Conservation (phyloP, 768 basidiomycete species). For the Lentinula lateritia region DNA sequence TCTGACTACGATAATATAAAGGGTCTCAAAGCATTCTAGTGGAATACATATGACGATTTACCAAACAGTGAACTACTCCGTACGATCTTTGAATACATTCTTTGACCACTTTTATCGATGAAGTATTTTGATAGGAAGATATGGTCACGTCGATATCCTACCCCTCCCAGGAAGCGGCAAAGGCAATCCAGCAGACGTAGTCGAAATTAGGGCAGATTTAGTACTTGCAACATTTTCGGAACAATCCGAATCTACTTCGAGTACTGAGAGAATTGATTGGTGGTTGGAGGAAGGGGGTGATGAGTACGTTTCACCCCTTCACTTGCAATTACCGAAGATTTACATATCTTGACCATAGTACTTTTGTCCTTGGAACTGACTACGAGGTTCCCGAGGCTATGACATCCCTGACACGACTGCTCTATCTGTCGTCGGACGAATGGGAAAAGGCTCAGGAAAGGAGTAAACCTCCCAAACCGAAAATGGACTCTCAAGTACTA, state of each 20-base stretch:
- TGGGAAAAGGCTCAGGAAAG: slow-evolving; percentile 58
- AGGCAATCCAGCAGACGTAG: slow-evolving; percentile 79
- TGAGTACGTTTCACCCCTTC: slow-evolving; percentile 46
- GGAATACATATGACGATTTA: slow-evolving; percentile 93
- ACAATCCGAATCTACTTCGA: slow-evolving; percentile 8
- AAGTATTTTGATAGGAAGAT: slow-evolving; percentile 30
- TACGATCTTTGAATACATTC: slow-evolving; percentile 12
- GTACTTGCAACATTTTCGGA: slow-evolving; percentile 38
- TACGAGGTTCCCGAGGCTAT: slow-evolving; percentile 49
- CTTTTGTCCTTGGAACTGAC: slow-evolving; percentile 50
- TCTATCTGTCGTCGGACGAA: slow-evolving; percentile 49
- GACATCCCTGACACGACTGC: slow-evolving; percentile 59
- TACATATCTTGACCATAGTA: slow-evolving; percentile 25
- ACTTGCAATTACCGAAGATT: neutral
- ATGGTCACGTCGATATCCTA: slow-evolving; percentile 86
- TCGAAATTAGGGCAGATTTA: slow-evolving; percentile 71
- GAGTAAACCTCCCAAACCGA: slow-evolving; percentile 72
- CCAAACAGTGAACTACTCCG: slow-evolving; percentile 94
- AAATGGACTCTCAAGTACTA: slow-evolving; percentile 42
- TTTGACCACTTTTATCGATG: neutral
- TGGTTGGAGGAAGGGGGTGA: slow-evolving; percentile 90
- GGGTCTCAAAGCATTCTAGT: slow-evolving; percentile 35
- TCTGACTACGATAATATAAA: neutral
- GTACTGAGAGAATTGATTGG: slow-evolving; percentile 75
- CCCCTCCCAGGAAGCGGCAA: slow-evolving; percentile 39